These are phyloP conservation scores for Arabidopsis lyrata DNA, from an alignment of 441 rosid genomes.

Conservation along the genomic window DNA sequence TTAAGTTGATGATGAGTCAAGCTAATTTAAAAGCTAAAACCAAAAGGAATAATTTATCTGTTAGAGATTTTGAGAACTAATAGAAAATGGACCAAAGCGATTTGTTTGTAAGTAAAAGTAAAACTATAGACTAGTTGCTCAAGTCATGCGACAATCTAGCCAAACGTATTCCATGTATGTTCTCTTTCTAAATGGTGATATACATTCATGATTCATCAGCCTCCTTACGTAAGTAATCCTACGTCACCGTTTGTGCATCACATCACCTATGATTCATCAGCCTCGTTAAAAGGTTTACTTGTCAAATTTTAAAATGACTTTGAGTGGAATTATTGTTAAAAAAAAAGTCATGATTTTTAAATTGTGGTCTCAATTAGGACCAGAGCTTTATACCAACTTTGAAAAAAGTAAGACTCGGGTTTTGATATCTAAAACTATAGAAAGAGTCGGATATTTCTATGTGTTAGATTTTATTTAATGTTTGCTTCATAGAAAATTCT, in stretches of 20 bases:
- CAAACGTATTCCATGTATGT: conserved; percentile 27
- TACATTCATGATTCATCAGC: conserved; percentile 1
- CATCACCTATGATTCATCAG: conserved; percentile 19
- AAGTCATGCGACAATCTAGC: conserved; percentile 36
- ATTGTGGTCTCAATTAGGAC: background rate
- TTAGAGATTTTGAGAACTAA: background rate
- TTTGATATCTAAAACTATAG: background rate
- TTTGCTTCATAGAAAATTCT: background rate
- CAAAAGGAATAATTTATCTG: conserved; percentile 2
- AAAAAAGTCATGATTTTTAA: conserved; percentile 1
- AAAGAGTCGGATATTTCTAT: background rate
- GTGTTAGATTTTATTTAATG: background rate
- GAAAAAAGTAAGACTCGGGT: background rate
- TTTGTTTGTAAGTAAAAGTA: background rate
- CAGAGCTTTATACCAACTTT: background rate
- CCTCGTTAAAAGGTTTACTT: conserved; percentile 17
- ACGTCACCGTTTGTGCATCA: conserved; percentile 41
- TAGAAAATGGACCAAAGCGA: conserved; percentile 1
- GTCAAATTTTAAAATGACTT: conserved; percentile 20
- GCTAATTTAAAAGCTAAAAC: background rate
- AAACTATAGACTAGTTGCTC: conserved; percentile 25
- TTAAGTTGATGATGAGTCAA: conserved; percentile 29
- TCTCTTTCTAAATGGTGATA: conserved; percentile 12
- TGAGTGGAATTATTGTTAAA: conserved; percentile 8
- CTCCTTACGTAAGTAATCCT: conserved; percentile 19